These are phyloP conservation scores for Marasmius sp. DNA, from an alignment of 1,284 basidiomycete species.

Conservation along the genomic window DNA sequence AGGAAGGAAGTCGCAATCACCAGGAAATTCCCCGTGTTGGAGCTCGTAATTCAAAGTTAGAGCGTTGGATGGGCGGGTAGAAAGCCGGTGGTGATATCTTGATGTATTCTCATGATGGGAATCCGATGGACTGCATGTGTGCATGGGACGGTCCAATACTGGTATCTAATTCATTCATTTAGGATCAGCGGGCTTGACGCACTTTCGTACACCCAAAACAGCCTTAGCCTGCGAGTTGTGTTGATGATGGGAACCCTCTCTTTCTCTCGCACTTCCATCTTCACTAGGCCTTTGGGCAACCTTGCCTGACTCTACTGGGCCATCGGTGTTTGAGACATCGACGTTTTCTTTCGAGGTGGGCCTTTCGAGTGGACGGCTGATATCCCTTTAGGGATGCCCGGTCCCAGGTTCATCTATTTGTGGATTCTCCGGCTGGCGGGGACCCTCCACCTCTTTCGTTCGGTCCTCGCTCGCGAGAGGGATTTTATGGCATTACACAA, in stretches of 20 bases:
- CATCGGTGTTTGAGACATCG: not conserved
- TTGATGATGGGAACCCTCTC: not conserved
- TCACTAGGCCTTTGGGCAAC: not conserved
- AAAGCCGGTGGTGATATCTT: not conserved
- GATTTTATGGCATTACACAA: slow-evolving; percentile 18
- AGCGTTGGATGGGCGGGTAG: not conserved
- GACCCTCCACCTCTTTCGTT: not conserved
- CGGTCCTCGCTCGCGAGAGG: not conserved
- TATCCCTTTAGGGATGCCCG: too few relatives aligned
- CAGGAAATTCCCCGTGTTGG: not conserved
- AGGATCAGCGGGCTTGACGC: not conserved
- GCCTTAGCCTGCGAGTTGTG: not conserved
- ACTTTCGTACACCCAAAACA: not conserved
- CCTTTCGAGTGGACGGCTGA: too few relatives aligned
- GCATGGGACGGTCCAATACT: not conserved
- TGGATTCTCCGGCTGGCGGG: not conserved
- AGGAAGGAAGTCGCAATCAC: not conserved
- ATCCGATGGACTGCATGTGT: not conserved
- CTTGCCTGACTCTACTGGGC: not conserved
- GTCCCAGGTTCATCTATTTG: too few relatives aligned
- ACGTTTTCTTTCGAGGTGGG: not conserved
- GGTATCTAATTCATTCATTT: not conserved
- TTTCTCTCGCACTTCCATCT: not conserved
- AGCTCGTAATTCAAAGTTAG: not conserved
- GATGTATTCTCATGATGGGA: not conserved